A percentile compares a stretch with the other conserved stretches of the same genome.
These are phyloP conservation scores for Teunomyces gatunensis DNA, from an alignment of 805 yeast genomes.

Conservation along the genomic window DNA sequence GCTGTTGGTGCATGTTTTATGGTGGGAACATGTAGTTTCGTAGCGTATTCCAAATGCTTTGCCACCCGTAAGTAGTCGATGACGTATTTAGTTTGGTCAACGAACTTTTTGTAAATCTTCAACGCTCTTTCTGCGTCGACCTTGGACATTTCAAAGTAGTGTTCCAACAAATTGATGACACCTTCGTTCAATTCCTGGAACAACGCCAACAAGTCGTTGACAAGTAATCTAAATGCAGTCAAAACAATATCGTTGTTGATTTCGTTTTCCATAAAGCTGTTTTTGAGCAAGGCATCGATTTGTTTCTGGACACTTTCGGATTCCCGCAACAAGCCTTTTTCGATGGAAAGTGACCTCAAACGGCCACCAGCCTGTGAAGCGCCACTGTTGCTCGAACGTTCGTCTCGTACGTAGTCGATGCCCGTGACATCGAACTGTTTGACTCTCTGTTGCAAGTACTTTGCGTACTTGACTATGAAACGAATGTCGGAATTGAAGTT, in stretches of 20 bases:
- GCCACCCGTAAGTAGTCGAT: conserved; percentile 87
- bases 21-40: conserved; percentile 90
- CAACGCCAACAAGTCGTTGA: conserved; percentile 81
- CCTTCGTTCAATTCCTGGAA: conserved; percentile 95
- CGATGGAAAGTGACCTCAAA: conserved; percentile 61
- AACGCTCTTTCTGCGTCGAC: conserved; percentile 85
- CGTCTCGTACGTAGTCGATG: conserved; percentile 78
- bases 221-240: conserved; percentile 82
- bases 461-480: conserved; percentile 62
- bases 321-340: conserved; percentile 79
- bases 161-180: conserved; percentile 88
- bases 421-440: conserved; percentile 63
- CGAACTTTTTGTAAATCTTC: conserved; percentile 79
- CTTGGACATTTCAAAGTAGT: conserved; percentile 89
- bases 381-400: conserved; percentile 41
- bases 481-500: conserved; percentile 48
- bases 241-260: conserved; percentile 80
- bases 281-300: conserved; percentile 69
- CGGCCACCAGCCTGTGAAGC: conserved; percentile 55
- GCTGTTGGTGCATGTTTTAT: conserved; percentile 97
- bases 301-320: conserved; percentile 83
- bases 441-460: conserved; percentile 67
- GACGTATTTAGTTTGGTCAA: conserved; percentile 80
- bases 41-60: conserved; percentile 79
- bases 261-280: conserved; percentile 75